These are phyloP conservation scores for Tolypocladium paradoxum DNA, from an alignment of 2,329 filamentous ascomycete genomes.

Conservation along the genomic window DNA sequence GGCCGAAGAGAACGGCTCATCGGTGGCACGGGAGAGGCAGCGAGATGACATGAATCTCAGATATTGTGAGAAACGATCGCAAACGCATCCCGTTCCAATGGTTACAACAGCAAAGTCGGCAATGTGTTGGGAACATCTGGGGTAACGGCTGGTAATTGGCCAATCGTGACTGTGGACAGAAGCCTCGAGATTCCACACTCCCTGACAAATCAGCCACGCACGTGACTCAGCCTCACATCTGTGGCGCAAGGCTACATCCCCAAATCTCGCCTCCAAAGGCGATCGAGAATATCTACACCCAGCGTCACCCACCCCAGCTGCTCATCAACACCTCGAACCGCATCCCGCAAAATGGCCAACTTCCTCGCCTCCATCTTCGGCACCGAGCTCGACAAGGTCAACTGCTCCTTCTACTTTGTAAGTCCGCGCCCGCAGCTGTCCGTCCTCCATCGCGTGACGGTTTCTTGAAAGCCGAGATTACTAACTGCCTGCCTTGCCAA, in stretches of 20 bases:
- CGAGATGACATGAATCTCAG: too few species aligned
- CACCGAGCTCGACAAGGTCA: slow-evolving; percentile 98
- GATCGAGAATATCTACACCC: slow-evolving; percentile 1
- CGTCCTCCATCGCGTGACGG: neutral
- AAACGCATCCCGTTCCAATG: too few species aligned
- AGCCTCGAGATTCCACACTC: slow-evolving; percentile 1
- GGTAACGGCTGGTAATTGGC: neutral
- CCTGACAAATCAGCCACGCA: slow-evolving; percentile 18
- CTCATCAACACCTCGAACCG: slow-evolving; percentile 1
- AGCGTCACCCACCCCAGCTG: slow-evolving; percentile 3
- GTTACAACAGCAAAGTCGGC: too few species aligned
- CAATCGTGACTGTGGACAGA: slow-evolving; percentile 1
- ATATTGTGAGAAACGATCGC: too few species aligned
- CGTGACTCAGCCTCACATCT: slow-evolving; percentile 13
- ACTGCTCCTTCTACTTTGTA: slow-evolving; percentile 88
- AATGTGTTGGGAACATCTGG: neutral
- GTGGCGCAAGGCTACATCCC: slow-evolving; percentile 2
- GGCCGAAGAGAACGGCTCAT: too few species aligned
- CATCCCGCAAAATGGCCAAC: slow-evolving; percentile 63
- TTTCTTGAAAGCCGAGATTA: neutral
- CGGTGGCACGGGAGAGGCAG: too few species aligned
- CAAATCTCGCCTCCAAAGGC: neutral
- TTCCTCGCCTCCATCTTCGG: slow-evolving; percentile 99
- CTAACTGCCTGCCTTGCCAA: neutral
- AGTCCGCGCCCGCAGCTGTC: slow-evolving; percentile 7